These are phyloP conservation scores for Hippophae rhamnoides DNA, from an alignment of 306 rosid genomes.

Conservation along the genomic window DNA sequence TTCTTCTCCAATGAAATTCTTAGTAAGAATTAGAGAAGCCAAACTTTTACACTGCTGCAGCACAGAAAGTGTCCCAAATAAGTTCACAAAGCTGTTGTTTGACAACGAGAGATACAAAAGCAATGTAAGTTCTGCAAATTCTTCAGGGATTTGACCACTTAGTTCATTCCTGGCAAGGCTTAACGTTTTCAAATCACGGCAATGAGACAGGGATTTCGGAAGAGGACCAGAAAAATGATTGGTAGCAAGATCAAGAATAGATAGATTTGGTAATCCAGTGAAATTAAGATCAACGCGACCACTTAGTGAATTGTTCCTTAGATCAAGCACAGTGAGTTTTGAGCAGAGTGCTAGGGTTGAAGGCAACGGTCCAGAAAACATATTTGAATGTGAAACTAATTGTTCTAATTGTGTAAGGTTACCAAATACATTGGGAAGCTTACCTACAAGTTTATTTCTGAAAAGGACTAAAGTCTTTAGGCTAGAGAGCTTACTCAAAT, in stretches of 20 bases:
- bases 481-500: constrained; percentile 58
- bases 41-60: constrained; percentile 53
- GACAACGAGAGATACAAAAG: constrained; percentile 55
- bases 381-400: constrained; percentile 46
- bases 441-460: constrained; percentile 49
- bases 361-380: constrained; percentile 53
- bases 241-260: constrained; percentile 51
- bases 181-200: constrained; percentile 42
- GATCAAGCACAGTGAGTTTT: constrained; percentile 57
- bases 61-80: constrained; percentile 44
- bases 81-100: constrained; percentile 50
- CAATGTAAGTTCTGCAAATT: constrained; percentile 41
- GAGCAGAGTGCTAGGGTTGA: constrained; percentile 52
- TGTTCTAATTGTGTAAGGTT: constrained; percentile 40
- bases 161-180: constrained; percentile 65
- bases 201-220: constrained; percentile 47
- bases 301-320: constrained; percentile 48
- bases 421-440: constrained; percentile 61
- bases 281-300: constrained; percentile 54
- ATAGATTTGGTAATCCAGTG: constrained; percentile 43
- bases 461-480: constrained; percentile 39
- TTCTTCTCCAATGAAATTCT: constrained; percentile 58
- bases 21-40: constrained; percentile 48
- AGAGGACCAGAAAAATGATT: constrained; percentile 56
- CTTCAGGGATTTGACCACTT: constrained; percentile 50